Evolutionary conservation across 148 eudicot genomes (phyloP).

Genomic region (Diospyros kaki): DNA sequence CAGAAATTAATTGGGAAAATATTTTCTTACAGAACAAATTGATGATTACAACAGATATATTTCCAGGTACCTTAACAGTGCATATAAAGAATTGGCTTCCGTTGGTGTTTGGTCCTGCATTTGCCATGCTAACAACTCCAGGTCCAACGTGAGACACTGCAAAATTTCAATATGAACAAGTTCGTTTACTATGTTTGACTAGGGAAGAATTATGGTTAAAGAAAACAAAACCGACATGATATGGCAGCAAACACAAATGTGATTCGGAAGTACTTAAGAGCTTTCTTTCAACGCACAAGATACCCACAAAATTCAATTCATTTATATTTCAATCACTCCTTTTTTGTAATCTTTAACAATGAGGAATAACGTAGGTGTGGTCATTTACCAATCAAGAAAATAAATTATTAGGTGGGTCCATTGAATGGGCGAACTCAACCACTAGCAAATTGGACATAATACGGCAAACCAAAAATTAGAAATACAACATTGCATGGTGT

Average conservation of each 20-base stretch:
- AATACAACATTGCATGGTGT: too few species aligned
- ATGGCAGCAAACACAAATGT: background rate
- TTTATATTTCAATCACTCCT: background rate
- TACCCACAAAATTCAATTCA: background rate
- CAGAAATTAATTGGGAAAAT: background rate
- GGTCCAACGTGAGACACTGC: constrained; percentile 84
- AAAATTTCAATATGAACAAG: constrained; percentile 8
- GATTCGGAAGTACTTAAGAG: background rate
- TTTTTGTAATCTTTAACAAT: background rate
- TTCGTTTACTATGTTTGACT: background rate
- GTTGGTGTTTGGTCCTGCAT: constrained; percentile 95
- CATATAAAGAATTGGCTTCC: constrained; percentile 97
- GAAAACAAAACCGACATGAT: background rate
- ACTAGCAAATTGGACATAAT: too few species aligned
- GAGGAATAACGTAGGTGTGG: background rate
- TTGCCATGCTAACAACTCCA: constrained; percentile 97
- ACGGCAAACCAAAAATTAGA: too few species aligned
- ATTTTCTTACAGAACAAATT: background rate
- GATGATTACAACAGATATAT: background rate
- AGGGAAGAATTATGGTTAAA: background rate
- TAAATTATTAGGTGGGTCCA: too few species aligned
- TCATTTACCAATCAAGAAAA: too few species aligned
- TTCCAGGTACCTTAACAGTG: constrained; percentile 70
- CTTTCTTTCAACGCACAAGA: background rate
- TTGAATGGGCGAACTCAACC: too few species aligned